A percentile compares a stretch with the other conserved stretches of the same genome.
Evolutionary conservation across 1,139 yeast species (phyloP).

Genomic region (Zygosaccharomyces sapae): DNA sequence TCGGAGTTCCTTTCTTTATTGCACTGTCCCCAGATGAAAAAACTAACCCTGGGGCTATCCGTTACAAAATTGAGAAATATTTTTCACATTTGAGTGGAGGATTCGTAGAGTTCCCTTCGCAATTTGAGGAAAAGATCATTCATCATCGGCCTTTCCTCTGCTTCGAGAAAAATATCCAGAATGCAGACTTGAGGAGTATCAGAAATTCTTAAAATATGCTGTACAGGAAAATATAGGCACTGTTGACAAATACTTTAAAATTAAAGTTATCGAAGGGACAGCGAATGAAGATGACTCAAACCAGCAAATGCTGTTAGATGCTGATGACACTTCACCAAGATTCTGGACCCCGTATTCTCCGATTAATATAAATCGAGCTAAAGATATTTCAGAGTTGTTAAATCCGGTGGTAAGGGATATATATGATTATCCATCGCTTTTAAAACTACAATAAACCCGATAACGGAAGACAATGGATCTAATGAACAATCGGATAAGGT

Average conservation of each 20-base stretch:
- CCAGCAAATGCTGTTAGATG: slow-evolving; percentile 13
- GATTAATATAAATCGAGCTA: slow-evolving; percentile 15
- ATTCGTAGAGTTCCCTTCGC: slow-evolving; percentile 25
- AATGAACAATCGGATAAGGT: neutral
- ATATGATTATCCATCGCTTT: slow-evolving; percentile 18
- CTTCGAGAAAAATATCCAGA: slow-evolving; percentile 23
- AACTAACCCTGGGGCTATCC: slow-evolving; percentile 51
- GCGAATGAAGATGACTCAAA: neutral
- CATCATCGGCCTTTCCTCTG: slow-evolving; percentile 22
- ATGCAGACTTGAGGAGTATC: slow-evolving; percentile 14
- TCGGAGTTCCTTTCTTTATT: slow-evolving; percentile 76
- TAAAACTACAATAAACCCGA: neutral
- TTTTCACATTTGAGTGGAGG: slow-evolving; percentile 42
- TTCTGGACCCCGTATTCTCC: slow-evolving; percentile 43
- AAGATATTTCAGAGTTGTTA: slow-evolving; percentile 19
- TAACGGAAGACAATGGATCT: neutral
- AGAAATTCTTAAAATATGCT: slow-evolving; percentile 18
- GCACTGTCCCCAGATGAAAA: slow-evolving; percentile 49
- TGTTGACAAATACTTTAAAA: slow-evolving; percentile 38
- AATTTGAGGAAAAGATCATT: slow-evolving; percentile 4
- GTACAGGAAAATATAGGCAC: slow-evolving; percentile 15
- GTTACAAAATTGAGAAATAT: slow-evolving; percentile 50
- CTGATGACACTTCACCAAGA: slow-evolving; percentile 26
- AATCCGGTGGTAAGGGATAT: slow-evolving; percentile 28
- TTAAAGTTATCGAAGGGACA: slow-evolving; percentile 38